Evolutionary conservation across 106 monocot genomes (phyloP), one percentile per base, ranked within the genome.

Genomic region (Dendrobium catenatum): DNA sequence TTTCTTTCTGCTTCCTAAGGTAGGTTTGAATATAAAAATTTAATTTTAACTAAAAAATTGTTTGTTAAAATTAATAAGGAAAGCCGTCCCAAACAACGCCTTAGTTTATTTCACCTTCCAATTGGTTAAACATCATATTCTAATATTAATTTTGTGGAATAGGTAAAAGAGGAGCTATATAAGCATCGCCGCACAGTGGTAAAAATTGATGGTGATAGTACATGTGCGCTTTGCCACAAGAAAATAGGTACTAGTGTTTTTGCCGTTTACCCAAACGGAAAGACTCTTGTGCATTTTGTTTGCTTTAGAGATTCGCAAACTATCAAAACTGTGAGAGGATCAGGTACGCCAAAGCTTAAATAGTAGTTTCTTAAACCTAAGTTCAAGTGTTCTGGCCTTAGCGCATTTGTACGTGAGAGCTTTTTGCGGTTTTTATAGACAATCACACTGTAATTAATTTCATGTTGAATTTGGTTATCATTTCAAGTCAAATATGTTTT

Each of bases 241-340:
- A 82, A 84, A 77, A 95, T 99, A 79, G 99, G 95, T n/a, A 86
- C 76, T 61, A 99, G 93, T 84, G 99, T 93, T 27, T 95, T 99
- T 86, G 99, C 90, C 6, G 92, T 99, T 61, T 99, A 99, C 73
- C 99, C 99, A 29, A 95, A 99, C 84, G 88, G 95, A 70, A 95
- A 93, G 84, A 99, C 93, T 33, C 83, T 99, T 54, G 95, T 95
- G 42, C 99, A 99, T 85, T 99, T 99, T 87, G 87, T 95, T 82
- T 99, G 99, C 93, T 93, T 93, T 79, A 87, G 90, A 79, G 91
- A 96, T 42, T 88, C 91, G 0, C 96, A 96, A 86, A 91, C 67
- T 29, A 83, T 88, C 70, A 86, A 88, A 81, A 70, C 86, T 82
- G 84, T 89, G 31, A 85, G 85, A 77, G 83, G 87, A 33, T 31